These are phyloP conservation scores for Myriangium duriaei DNA, from an alignment of 2,329 filamentous ascomycete species.

Conservation along the genomic window DNA sequence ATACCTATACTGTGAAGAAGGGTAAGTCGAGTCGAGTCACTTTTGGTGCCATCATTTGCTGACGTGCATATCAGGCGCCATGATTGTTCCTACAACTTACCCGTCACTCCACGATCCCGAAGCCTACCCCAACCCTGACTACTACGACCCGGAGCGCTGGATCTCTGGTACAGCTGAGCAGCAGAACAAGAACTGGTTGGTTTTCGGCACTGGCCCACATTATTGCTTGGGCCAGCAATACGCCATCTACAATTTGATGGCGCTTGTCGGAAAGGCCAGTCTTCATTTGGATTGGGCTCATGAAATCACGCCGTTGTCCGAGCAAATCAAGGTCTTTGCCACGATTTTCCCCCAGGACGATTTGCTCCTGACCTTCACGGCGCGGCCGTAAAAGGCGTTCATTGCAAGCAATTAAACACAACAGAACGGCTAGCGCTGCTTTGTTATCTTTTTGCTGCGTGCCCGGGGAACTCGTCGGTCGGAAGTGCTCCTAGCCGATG, in stretches of 20 bases:
- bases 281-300: constrained; percentile 62
- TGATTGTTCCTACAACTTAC: constrained; percentile 89
- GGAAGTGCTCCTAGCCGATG: constrained; percentile 9
- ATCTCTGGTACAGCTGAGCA: constrained; percentile 80
- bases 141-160: constrained; percentile 84
- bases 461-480: background rate
- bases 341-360: constrained; percentile 83
- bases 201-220: constrained; percentile 82
- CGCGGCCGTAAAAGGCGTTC: background rate
- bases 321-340: constrained; percentile 96
- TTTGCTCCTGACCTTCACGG: constrained; percentile 4
- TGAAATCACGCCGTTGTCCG: constrained; percentile 66
- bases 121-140: constrained; percentile 79
- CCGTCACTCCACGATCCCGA: constrained; percentile 85
- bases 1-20: constrained; percentile 84
- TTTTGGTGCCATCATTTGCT: background rate
- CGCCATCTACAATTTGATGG: constrained; percentile 75
- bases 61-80: constrained; percentile 46
- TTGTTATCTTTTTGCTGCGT: background rate
- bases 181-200: constrained; percentile 90
- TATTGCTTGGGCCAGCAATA: constrained; percentile 94
- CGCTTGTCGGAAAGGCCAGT: constrained; percentile 82
- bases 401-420: too few species aligned
- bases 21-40: constrained; percentile 32
- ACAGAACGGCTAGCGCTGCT: too few species aligned